Conservation (phyloP, 805 yeast species). For the Starmerella sp. region DNA sequence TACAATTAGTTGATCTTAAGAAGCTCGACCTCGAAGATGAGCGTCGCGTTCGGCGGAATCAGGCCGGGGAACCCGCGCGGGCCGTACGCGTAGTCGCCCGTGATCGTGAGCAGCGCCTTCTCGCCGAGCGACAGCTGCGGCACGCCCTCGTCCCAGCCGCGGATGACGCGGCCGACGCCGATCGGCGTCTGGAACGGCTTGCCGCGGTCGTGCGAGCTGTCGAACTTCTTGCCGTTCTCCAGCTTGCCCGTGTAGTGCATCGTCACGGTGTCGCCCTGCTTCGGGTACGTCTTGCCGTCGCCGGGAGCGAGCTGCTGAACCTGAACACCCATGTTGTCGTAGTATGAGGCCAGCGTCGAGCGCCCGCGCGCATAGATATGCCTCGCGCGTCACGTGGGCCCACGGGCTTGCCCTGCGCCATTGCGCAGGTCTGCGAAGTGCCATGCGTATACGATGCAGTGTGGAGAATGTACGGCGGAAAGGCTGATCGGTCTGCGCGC, state of each 20-base stretch:
- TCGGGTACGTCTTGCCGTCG: slow-evolving; percentile 33
- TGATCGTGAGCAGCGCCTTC: slow-evolving; percentile 94
- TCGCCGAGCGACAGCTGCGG: slow-evolving; percentile 98
- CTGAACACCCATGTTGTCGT: background rate
- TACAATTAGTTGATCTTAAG: slow-evolving; percentile 63
- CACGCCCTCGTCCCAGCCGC: slow-evolving; percentile 98
- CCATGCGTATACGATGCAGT: too few relatives aligned
- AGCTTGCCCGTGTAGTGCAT: slow-evolving; percentile 97
- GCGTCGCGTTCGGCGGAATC: slow-evolving; percentile 92
- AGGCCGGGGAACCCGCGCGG: slow-evolving; percentile 79
- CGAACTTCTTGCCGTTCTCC: slow-evolving; percentile 91
- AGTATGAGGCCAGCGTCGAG: background rate
- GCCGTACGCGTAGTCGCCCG: slow-evolving; percentile 95
- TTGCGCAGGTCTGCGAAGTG: too few relatives aligned
- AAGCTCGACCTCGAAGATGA: slow-evolving; percentile 91
- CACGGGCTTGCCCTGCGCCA: too few relatives aligned
- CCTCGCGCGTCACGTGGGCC: too few relatives aligned
- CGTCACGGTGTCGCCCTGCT: slow-evolving; percentile 81
- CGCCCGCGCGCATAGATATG: background rate
- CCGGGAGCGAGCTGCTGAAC: slow-evolving; percentile 6
- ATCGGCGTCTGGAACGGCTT: slow-evolving; percentile 85
- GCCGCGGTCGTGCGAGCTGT: slow-evolving; percentile 84
- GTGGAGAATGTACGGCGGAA: too few relatives aligned
- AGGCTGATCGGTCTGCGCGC: too few relatives aligned
- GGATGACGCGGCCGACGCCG: slow-evolving; percentile 97